A percentile compares a stretch with the other conserved stretches of the same genome.
Evolutionary conservation across 306 rosid genomes (phyloP).

Genomic region (Castanospermum australe): DNA sequence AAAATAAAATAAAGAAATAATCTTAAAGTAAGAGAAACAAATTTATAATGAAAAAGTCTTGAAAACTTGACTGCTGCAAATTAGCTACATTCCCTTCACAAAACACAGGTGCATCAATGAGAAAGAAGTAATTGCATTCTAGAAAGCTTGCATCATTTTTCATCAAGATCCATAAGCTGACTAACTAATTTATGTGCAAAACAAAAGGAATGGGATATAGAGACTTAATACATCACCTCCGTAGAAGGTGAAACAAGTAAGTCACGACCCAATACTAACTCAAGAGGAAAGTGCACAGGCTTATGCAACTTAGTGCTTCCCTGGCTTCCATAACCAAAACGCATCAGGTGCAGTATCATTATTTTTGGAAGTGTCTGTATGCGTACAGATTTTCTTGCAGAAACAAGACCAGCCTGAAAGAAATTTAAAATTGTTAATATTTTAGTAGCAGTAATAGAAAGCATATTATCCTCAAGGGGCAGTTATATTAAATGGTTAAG

Average conservation of each 20-base stretch:
- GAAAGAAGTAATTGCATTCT: neutral
- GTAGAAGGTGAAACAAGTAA: conserved; percentile 63
- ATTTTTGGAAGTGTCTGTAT: conserved; percentile 79
- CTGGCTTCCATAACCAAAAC: conserved; percentile 90
- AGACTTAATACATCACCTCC: conserved; percentile 57
- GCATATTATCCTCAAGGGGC: neutral
- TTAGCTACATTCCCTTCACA: neutral
- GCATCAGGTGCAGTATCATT: conserved; percentile 92
- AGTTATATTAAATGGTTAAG: neutral
- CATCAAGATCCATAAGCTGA: neutral
- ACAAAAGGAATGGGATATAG: neutral
- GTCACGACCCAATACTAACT: conserved; percentile 72
- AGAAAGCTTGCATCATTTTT: neutral
- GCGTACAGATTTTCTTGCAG: conserved; percentile 76
- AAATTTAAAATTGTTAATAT: neutral
- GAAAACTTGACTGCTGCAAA: neutral
- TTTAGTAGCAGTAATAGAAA: conserved; percentile 12
- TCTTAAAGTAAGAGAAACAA: neutral
- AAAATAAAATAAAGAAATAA: neutral
- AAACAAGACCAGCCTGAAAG: conserved; percentile 75
- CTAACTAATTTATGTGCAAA: neutral
- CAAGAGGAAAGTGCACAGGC: conserved; percentile 84
- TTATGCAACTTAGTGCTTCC: conserved; percentile 96
- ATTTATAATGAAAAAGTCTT: neutral
- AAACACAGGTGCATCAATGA: neutral